Base-by-base conservation (phyloP, 257 asterid species). In the Solanum dulcamara region DNA sequence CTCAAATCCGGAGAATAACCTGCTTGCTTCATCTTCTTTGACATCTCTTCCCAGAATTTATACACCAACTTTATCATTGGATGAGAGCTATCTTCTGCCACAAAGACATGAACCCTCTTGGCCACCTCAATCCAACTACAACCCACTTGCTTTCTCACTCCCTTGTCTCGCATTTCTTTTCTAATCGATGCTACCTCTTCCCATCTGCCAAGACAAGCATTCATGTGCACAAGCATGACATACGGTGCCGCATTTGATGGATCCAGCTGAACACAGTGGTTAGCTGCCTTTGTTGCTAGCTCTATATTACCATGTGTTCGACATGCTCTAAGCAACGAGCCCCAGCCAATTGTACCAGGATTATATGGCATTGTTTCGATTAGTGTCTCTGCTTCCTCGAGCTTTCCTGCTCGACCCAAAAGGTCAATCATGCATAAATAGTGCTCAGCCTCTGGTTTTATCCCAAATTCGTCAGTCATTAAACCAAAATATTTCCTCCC, bases 341-440 rank as follows among this genome's bases (percentile, higher is more conserved):
- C 94, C 97, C 98, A 94, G 4, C 88, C 89, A 87, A 89, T 85
- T 79, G 88, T 68, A 33, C 89, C 91, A 33, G 96, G 96, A 46
- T 86, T 80, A 68, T 85, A 89, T 5, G 96, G 97, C 98, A 94
- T 94, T 85, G 86, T 83, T 74, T 90, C 88, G 13, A 93, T 89
- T 24, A 92, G 88, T 80, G 59, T 86, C 89, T 92, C 93, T 10
- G 96, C 98, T 80, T 93, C 94, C 15, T 85, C 66, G 51, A 94
- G 91, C 85, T 91, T 89, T 18, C 98, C 98, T 7, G 91, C 93
- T 86, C 98, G 91, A 53, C 97, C 94, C 83, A 92, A 85, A 83
- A 93, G 94, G 86, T 93, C 97, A 72, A 94, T 85, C 94, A 92
- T 94, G 88, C 98, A 94, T 4, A 93, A 84, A 67, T 92, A 94